Conservation (phyloP, 2,329 filamentous ascomycete species). For the Cryphonectria japonica region DNA sequence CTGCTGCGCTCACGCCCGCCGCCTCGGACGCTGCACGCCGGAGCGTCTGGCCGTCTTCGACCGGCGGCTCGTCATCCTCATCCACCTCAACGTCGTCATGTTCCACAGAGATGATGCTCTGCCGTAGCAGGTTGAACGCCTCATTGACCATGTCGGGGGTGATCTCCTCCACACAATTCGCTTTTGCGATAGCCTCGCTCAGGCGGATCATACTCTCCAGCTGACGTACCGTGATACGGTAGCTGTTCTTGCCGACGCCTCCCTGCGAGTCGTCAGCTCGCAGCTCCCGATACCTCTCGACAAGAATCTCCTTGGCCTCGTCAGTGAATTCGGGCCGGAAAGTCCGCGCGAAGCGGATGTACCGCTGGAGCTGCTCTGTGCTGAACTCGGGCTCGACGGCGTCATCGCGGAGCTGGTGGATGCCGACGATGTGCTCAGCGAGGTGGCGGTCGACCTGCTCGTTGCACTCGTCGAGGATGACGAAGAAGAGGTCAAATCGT, state of each 20-base stretch:
- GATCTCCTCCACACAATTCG: conserved; percentile 93
- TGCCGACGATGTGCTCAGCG: conserved; percentile 90
- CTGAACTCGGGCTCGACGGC: conserved; percentile 92
- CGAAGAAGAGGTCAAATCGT: conserved; percentile 98
- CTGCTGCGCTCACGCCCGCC: conserved; percentile 50
- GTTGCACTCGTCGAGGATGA: conserved; percentile 95
- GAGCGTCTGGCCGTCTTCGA: conserved; percentile 51
- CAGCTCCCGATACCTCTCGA: conserved; percentile 94
- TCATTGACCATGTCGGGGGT: conserved; percentile 84
- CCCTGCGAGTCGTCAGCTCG: conserved; percentile 92
- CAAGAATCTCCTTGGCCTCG: conserved; percentile 82
- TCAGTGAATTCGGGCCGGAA: conserved; percentile 92
- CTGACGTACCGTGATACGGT: conserved; percentile 95
- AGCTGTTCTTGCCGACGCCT: conserved; percentile 90
- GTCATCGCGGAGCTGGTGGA: conserved; percentile 90
- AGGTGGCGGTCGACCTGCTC: conserved; percentile 88
- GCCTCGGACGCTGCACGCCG: conserved; percentile 54
- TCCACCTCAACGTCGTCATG: conserved; percentile 97
- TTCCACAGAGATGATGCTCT: conserved; percentile 97
- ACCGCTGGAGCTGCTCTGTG: conserved; percentile 94
- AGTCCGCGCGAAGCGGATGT: conserved; percentile 93
- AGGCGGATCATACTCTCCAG: conserved; percentile 94
- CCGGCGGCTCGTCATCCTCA: conserved; percentile 59
- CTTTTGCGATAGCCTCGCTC: conserved; percentile 97
- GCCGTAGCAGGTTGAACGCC: conserved; percentile 86